Percentiles rank a stretch among this genome's conserved stretches.
These are phyloP conservation scores for Didymosphaeria variabile DNA, from an alignment of 2,329 filamentous ascomycete species.

Conservation along the genomic window DNA sequence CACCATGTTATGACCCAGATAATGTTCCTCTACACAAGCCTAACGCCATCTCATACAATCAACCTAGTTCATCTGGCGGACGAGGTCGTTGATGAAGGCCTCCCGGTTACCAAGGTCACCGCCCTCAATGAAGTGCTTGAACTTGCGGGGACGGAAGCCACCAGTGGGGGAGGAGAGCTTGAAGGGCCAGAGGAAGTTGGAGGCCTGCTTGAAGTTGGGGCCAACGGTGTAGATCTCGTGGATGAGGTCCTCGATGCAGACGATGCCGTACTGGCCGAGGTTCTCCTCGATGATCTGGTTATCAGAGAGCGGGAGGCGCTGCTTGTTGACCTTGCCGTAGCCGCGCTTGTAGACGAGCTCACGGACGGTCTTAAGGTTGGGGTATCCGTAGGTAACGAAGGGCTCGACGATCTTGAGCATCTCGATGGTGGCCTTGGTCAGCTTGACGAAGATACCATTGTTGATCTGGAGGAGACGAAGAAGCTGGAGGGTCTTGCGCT, in stretches of 20 bases:
- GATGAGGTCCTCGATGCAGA: conserved; percentile 99
- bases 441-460: conserved; percentile 97
- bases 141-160: conserved; percentile 96
- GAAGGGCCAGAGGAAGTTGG: conserved; percentile 99
- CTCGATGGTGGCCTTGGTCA: conserved; percentile 97
- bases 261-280: conserved; percentile 92
- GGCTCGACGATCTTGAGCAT: conserved; percentile 98
- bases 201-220: conserved; percentile 98
- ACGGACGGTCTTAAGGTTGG: conserved; percentile 98
- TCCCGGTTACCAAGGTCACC: conserved; percentile 99
- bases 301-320: conserved; percentile 95
- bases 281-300: conserved; percentile 96
- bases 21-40: conserved; percentile 25
- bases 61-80: conserved; percentile 97
- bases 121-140: conserved; percentile 99
- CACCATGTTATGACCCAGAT: conserved; percentile 13
- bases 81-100: conserved; percentile 95
- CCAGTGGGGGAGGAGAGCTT: conserved; percentile 99
- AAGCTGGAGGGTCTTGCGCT: conserved; percentile 99
- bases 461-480: conserved; percentile 99
- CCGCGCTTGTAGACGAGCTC: conserved; percentile 99
- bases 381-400: conserved; percentile 99
- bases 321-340: conserved; percentile 99
- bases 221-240: conserved; percentile 98
- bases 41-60: conserved; percentile 37